Conservation (phyloP, 108 stramenopile genomes). For the Cyclostephanos tholiformis region DNA sequence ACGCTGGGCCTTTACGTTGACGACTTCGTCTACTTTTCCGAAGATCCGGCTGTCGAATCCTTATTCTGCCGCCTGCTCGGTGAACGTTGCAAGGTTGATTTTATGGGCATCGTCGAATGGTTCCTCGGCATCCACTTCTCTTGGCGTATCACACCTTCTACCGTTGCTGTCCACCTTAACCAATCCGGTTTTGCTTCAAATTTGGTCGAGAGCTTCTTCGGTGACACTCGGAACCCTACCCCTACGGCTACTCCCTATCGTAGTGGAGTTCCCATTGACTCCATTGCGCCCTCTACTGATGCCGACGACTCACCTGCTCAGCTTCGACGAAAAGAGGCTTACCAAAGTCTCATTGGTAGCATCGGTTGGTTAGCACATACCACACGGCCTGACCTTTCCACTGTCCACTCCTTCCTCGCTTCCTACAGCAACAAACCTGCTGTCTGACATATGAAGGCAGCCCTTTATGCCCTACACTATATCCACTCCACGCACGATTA, state of each 20-base stretch:
- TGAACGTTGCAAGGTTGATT: slow-evolving; percentile 2
- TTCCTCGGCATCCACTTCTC: slow-evolving; percentile 33
- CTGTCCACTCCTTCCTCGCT: slow-evolving; percentile 13
- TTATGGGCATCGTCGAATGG: slow-evolving; percentile 33
- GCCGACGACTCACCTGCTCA: slow-evolving; percentile 14
- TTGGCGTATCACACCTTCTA: slow-evolving; percentile 6
- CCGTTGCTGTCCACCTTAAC: no score
- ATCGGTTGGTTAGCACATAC: no score
- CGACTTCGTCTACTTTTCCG: slow-evolving; percentile 32
- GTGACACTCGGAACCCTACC: background rate
- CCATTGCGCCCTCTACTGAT: slow-evolving; percentile 3
- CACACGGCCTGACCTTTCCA: slow-evolving; percentile 16
- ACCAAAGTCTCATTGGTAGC: no score
- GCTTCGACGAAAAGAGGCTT: slow-evolving; percentile 10
- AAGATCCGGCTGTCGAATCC: slow-evolving; percentile 1
- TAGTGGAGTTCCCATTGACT: slow-evolving; percentile 30
- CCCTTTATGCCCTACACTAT: slow-evolving; percentile 19
- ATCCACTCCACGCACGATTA: slow-evolving; percentile 14
- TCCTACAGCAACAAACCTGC: slow-evolving; percentile 14
- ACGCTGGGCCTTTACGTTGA: slow-evolving; percentile 27
- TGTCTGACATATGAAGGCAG: slow-evolving; percentile 4
- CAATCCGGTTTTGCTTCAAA: slow-evolving; percentile 37
- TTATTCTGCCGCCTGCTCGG: background rate
- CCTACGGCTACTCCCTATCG: slow-evolving; percentile 39
- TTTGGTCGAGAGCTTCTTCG: slow-evolving; percentile 20